These are phyloP conservation scores for Podospora tetraspora DNA, from an alignment of 495 filamentous ascomycete species.

Conservation along the genomic window DNA sequence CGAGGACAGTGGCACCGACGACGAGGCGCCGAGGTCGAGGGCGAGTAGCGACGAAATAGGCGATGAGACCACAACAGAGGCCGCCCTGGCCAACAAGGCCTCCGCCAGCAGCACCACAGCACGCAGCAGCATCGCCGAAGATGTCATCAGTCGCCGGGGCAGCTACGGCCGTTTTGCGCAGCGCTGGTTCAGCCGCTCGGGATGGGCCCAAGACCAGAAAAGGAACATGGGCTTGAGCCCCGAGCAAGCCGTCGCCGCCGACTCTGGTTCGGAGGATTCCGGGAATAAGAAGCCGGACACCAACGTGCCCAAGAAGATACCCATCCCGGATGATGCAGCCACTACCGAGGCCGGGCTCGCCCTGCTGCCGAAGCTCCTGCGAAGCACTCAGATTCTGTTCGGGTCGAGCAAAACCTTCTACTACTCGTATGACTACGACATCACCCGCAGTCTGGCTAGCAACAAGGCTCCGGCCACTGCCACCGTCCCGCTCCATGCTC, in stretches of 20 bases:
- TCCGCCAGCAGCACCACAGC: conserved; percentile 31
- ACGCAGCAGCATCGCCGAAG: conserved; percentile 63
- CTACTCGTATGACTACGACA: conserved; percentile 87
- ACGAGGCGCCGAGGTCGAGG: conserved; percentile 31
- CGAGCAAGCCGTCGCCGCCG: conserved; percentile 16
- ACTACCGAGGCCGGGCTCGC: conserved; percentile 31
- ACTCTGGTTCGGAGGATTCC: conserved; percentile 8
- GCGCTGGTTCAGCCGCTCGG: conserved; percentile 80
- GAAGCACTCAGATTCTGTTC: conserved; percentile 75
- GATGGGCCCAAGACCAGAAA: conserved; percentile 60
- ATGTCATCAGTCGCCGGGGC: conserved; percentile 73
- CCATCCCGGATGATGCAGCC: conserved; percentile 28
- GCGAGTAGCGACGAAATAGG: conserved; percentile 24
- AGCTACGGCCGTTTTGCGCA: conserved; percentile 83
- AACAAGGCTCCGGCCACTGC: conserved; percentile 32
- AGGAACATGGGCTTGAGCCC: conserved; percentile 53
- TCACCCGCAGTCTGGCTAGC: conserved; percentile 61
- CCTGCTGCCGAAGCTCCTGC: conserved; percentile 78
- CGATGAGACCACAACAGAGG: conserved; percentile 24
- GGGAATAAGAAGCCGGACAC: conserved; percentile 10
- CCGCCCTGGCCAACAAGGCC: conserved; percentile 34
- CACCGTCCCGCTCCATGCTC: conserved; percentile 57
- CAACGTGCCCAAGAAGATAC: conserved; percentile 17
- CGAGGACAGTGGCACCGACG: conserved; percentile 28
- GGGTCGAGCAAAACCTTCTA: conserved; percentile 76